Percentiles rank a stretch among this genome's conserved stretches.
Conservation (phyloP, 768 basidiomycete species). For the Phlegmacium glaucopus region DNA sequence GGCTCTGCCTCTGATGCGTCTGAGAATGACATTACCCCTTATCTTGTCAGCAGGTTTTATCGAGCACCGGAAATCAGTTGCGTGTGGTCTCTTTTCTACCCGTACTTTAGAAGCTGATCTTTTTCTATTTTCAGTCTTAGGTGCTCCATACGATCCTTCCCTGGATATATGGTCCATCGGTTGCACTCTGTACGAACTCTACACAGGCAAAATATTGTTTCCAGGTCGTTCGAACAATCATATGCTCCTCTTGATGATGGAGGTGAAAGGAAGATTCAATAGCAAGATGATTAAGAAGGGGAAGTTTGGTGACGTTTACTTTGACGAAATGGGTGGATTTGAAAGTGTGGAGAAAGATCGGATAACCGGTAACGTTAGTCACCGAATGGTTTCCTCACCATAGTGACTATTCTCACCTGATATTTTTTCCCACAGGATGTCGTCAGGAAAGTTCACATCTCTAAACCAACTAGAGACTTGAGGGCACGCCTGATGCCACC, state of each 20-base stretch:
- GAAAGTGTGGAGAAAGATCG: slow-evolving; percentile 80
- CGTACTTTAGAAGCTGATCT: slow-evolving; percentile 4
- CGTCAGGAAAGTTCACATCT: slow-evolving; percentile 75
- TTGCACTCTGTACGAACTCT: slow-evolving; percentile 94
- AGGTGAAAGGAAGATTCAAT: slow-evolving; percentile 92
- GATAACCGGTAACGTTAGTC: slow-evolving; percentile 77
- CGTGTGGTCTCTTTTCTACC: slow-evolving; percentile 21
- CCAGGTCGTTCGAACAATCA: slow-evolving; percentile 97
- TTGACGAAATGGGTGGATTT: slow-evolving; percentile 91
- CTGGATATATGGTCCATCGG: slow-evolving; percentile 97
- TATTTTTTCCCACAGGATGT: slow-evolving; percentile 55
- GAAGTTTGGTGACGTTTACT: slow-evolving; percentile 88
- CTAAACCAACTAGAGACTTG: slow-evolving; percentile 81
- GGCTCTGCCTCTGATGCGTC: slow-evolving; percentile 95
- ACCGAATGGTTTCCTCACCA: slow-evolving; percentile 1
- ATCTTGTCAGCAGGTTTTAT: slow-evolving; percentile 96
- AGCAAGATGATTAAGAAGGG: slow-evolving; percentile 93
- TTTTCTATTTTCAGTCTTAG: slow-evolving; percentile 63
- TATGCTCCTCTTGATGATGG: slow-evolving; percentile 98
- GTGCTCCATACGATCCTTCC: slow-evolving; percentile 90
- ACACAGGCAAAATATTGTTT: slow-evolving; percentile 96
- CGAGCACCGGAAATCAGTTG: slow-evolving; percentile 98
- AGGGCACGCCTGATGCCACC: slow-evolving; percentile 80
- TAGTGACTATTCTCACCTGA: neutral
- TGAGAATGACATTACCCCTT: slow-evolving; percentile 97